Evolutionary conservation across 2,329 filamentous ascomycete genomes (phyloP).

Genomic region (Tolypocladium tundrense): DNA sequence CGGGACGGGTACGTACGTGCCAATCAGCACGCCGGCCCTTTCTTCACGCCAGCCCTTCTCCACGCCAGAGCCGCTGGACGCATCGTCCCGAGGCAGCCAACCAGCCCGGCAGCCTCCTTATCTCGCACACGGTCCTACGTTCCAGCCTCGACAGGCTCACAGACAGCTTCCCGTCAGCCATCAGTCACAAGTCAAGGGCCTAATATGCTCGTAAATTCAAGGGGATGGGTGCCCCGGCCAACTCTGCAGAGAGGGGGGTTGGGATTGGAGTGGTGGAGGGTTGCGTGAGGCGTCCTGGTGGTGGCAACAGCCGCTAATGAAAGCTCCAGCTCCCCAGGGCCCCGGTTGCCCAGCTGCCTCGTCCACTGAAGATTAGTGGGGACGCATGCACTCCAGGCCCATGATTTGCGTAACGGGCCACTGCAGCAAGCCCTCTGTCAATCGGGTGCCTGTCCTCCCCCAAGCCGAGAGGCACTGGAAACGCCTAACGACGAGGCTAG

Average conservation of each 20-base stretch:
- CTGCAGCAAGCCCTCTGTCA: neutral
- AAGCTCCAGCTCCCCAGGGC: neutral
- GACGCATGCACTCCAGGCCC: neutral
- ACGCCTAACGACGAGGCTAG: neutral
- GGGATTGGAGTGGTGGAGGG: neutral
- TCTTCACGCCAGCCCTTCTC: too few species aligned
- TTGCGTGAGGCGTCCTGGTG: neutral
- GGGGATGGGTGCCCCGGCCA: neutral
- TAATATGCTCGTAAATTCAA: neutral
- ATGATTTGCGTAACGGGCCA: neutral
- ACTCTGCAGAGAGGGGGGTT: neutral
- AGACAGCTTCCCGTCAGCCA: neutral
- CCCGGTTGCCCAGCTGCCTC: neutral
- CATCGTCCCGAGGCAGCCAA: neutral
- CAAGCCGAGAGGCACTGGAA: neutral
- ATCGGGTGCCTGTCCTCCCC: neutral
- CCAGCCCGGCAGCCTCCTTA: neutral
- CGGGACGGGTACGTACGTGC: neutral
- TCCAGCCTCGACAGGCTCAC: neutral
- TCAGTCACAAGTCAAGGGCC: neutral
- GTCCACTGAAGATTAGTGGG: neutral
- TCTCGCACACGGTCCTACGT: neutral
- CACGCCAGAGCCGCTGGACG: neutral
- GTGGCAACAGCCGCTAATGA: neutral
- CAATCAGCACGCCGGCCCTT: neutral